Percentiles rank a stretch among this genome's conserved stretches.
phyloP scores from a whole-genome alignment of 192 early-diverging fungal species.

The Coemansia sp. region DNA sequence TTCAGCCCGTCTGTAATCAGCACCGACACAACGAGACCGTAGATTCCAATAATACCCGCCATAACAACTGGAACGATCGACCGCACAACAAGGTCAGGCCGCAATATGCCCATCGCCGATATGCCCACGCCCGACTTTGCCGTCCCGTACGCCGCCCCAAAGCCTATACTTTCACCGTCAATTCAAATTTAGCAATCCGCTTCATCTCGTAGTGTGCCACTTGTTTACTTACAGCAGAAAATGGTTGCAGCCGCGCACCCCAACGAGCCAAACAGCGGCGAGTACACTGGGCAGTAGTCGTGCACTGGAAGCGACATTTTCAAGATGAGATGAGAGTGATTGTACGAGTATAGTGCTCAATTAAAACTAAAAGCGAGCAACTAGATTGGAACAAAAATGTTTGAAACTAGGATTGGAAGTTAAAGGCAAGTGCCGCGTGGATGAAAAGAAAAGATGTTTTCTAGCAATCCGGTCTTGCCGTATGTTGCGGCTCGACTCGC shows the following conservation, averaged over 20 bases:
- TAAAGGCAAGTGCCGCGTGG: too few species aligned
- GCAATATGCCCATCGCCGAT: constrained; percentile 80
- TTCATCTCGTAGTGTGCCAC: background rate
- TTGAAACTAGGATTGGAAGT: too few species aligned
- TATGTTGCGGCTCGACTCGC: too few species aligned
- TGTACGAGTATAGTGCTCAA: too few species aligned
- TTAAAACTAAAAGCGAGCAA: too few species aligned
- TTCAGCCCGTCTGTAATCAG: constrained; percentile 80
- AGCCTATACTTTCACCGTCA: constrained; percentile 53
- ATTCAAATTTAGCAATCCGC: constrained; percentile 1
- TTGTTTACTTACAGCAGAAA: constrained; percentile 71
- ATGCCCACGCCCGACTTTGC: constrained; percentile 90
- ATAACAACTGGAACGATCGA: constrained; percentile 92
- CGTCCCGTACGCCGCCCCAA: constrained; percentile 91
- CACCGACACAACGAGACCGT: constrained; percentile 96
- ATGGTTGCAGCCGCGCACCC: constrained; percentile 91
- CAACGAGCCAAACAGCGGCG: constrained; percentile 93
- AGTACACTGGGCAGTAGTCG: constrained; percentile 81
- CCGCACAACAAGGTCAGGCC: constrained; percentile 87
- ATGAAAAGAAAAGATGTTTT: too few species aligned
- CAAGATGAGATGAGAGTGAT: background rate
- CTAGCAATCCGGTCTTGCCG: too few species aligned
- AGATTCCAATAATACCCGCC: constrained; percentile 99
- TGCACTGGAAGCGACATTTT: constrained; percentile 50
- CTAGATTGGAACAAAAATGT: too few species aligned